Evolutionary conservation across 1,284 basidiomycete genomes (phyloP).

Genomic region (Albatrellus sp.): DNA sequence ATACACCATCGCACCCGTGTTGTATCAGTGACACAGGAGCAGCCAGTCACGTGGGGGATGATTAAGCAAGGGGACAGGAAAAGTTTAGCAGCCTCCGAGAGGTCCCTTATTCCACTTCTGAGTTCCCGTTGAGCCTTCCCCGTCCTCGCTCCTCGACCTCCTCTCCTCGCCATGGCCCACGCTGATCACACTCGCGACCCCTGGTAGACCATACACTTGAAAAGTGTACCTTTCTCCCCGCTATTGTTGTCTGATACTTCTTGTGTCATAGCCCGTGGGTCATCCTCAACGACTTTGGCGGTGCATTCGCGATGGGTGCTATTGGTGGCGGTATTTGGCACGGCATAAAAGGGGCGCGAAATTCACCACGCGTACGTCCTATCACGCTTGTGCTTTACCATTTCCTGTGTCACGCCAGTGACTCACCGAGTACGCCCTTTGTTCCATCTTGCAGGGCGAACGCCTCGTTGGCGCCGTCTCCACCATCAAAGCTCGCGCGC

Average conservation of each 20-base stretch:
- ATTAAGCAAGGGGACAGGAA: too few species aligned
- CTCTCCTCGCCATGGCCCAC: conserved; percentile 47
- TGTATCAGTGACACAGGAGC: too few species aligned
- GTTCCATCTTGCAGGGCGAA: conserved; percentile 58
- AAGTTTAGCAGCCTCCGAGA: neutral
- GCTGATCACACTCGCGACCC: conserved; percentile 91
- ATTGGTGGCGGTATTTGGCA: conserved; percentile 98
- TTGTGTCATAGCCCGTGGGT: conserved; percentile 76
- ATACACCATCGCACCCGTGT: too few species aligned
- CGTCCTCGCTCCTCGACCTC: conserved; percentile 7
- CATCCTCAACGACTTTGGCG: conserved; percentile 96
- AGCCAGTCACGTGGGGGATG: too few species aligned
- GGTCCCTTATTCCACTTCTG: neutral
- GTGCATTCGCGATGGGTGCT: conserved; percentile 92
- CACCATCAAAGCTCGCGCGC: conserved; percentile 96
- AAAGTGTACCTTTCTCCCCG: conserved; percentile 13
- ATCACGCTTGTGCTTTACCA: neutral
- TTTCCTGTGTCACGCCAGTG: neutral
- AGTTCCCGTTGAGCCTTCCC: neutral
- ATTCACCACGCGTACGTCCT: conserved; percentile 78
- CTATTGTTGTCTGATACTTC: neutral
- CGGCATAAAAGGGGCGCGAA: conserved; percentile 95
- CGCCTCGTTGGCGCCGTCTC: conserved; percentile 88
- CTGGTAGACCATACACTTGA: conserved; percentile 36
- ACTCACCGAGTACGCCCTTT: neutral